Evolutionary conservation across 1,284 basidiomycete species (phyloP), one percentile per base, ranked within the genome.

Genomic region (Sporisorium sorghi): DNA sequence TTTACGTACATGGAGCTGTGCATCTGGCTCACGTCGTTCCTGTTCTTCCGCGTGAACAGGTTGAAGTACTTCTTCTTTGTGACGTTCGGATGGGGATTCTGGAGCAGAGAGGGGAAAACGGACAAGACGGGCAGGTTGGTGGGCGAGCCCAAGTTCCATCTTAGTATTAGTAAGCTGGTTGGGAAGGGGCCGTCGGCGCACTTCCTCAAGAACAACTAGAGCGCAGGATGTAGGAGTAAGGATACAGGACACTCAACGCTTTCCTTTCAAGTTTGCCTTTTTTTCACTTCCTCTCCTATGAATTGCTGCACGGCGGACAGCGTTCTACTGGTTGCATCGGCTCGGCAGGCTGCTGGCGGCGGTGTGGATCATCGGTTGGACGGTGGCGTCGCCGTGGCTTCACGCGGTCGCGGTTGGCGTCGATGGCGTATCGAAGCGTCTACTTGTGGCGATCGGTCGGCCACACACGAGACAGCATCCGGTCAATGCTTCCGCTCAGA

Each of bases 1-100:
- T 90, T 90, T 86, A 90, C 89, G 5, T 90, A 90, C 81, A 87
- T 87, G 85, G 89, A 90, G 73, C 86, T 90, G 46, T 68, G 64
- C 60, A 73, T 74, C 40, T 83, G 81, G 80, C 58, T 83, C 17
- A 63, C 78, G 24, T 64, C 74, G n/a, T 83, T 82, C 77, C 49
- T 78, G 23, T 78, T 76, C 58, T 74, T 77, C 54, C 67, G 77
- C 12, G 10, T 67, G 43, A 51, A 47, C 14, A 60, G 81, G 7
- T 39, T 82, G 11, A 51, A 59, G 21, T 83, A 81, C 71, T 69
- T 75, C 44, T 80, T 83, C 77, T 84, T 80, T 39, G 74, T 82
- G 21, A 63, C 78, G 14, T 79, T 78, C 40, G 79, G 82, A 8
- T 80, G 61, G 55, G 83, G 83, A 4, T 80, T 70, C 55, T 84